Evolutionary conservation across 108 stramenopile genomes (phyloP).

Genomic region (Cyclostephanos invisitatus): DNA sequence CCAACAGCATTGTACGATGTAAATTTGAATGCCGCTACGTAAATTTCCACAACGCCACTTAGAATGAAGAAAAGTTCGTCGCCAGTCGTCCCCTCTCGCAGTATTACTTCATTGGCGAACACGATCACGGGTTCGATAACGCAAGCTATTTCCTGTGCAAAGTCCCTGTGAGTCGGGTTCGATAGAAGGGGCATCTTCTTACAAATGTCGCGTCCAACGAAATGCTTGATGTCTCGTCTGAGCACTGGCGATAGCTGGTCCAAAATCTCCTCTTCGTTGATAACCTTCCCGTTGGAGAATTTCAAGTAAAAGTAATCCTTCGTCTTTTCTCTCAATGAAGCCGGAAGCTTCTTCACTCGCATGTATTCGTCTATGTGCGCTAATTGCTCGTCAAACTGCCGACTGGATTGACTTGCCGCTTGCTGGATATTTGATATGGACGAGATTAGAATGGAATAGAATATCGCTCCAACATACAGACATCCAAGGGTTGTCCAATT

Average conservation of each 20-base stretch:
- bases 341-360: conserved; percentile 64
- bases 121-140: conserved; percentile 55
- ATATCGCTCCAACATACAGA: conserved; percentile 65
- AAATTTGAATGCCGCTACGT: conserved; percentile 17
- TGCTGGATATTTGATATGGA: conserved; percentile 58
- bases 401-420: conserved; percentile 61
- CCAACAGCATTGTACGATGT: conserved; percentile 52
- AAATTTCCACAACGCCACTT: conserved; percentile 61
- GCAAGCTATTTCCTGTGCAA: conserved; percentile 53
- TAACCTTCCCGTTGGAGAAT: conserved; percentile 63
- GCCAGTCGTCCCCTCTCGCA: conserved; percentile 58
- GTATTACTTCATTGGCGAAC: conserved; percentile 58
- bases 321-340: conserved; percentile 59
- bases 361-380: conserved; percentile 65
- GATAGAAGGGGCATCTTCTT: conserved; percentile 61
- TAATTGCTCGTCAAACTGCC: conserved; percentile 60
- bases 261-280: conserved; percentile 58
- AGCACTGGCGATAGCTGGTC: conserved; percentile 57
- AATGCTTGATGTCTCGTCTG: conserved; percentile 57
- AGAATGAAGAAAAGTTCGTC: conserved; percentile 67
- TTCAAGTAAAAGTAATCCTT: conserved; percentile 66
- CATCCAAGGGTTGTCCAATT: conserved; percentile 62
- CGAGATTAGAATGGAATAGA: conserved; percentile 69
- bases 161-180: conserved; percentile 32
- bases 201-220: conserved; percentile 56